phyloP scores from a whole-genome alignment of 2,329 filamentous ascomycete species.

The Ascochyta lentis region DNA sequence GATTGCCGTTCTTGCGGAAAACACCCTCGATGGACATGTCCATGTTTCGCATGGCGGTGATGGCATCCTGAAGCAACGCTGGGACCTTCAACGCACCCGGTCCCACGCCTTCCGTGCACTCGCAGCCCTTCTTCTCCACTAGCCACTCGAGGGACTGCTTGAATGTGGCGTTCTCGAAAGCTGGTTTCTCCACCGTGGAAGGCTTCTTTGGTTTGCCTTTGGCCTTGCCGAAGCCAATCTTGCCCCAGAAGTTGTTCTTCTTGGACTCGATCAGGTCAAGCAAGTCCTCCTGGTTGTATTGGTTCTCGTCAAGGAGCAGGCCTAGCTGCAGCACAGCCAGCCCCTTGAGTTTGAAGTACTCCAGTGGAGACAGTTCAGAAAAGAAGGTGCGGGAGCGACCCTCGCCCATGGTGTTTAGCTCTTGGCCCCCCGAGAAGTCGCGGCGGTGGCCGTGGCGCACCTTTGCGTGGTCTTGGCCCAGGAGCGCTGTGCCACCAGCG shows the following conservation, averaged over 20 bases:
- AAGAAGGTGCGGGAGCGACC: slow-evolving; percentile 80
- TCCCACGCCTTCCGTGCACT: slow-evolving; percentile 96
- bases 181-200: slow-evolving; percentile 45
- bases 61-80: slow-evolving; percentile 91
- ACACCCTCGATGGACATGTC: slow-evolving; percentile 98
- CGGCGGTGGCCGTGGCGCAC: slow-evolving; percentile 74
- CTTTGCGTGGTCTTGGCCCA: slow-evolving; percentile 67
- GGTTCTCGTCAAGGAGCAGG: slow-evolving; percentile 84
- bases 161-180: slow-evolving; percentile 78
- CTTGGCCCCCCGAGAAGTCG: slow-evolving; percentile 65
- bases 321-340: slow-evolving; percentile 95
- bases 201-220: slow-evolving; percentile 80
- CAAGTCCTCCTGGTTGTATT: slow-evolving; percentile 93
- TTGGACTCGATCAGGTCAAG: slow-evolving; percentile 91
- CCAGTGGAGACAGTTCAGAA: slow-evolving; percentile 90
- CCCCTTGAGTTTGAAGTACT: slow-evolving; percentile 97
- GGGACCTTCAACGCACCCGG: slow-evolving; percentile 90
- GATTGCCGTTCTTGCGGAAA: slow-evolving; percentile 99
- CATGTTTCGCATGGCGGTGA: slow-evolving; percentile 97
- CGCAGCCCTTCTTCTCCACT: slow-evolving; percentile 90
- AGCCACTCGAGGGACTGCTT: slow-evolving; percentile 87
- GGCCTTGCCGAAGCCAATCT: slow-evolving; percentile 94
- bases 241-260: slow-evolving; percentile 96
- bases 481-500: slow-evolving; percentile 73
- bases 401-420: slow-evolving; percentile 59